phyloP scores from a whole-genome alignment of 2,329 filamentous ascomycete genomes.

The Penicillium corylophilum region DNA sequence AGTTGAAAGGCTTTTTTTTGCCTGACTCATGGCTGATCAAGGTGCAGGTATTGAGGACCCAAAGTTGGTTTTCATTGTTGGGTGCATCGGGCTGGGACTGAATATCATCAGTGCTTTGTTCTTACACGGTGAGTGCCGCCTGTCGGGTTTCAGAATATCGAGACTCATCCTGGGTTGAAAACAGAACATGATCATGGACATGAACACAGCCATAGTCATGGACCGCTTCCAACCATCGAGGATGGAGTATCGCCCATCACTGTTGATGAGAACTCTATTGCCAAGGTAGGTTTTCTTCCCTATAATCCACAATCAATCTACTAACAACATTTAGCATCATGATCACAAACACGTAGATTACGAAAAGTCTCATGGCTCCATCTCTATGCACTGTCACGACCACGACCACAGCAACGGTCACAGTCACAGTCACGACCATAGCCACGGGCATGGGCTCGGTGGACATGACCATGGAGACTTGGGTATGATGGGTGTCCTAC shows the following conservation, averaged over 20 bases:
- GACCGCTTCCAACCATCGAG: conserved; percentile 10
- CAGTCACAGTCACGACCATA: conserved; percentile 23
- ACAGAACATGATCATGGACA: conserved; percentile 24
- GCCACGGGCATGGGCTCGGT: conserved; percentile 24
- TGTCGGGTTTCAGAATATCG: not conserved
- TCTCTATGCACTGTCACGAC: conserved; percentile 8
- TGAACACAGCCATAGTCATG: conserved; percentile 15
- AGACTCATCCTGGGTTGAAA: conserved; percentile 11
- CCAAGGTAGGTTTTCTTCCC: conserved; percentile 9
- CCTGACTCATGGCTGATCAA: conserved; percentile 4
- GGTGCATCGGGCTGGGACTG: conserved; percentile 63
- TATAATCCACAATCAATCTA: not conserved
- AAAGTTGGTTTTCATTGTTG: conserved; percentile 66
- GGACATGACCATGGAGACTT: conserved; percentile 52
- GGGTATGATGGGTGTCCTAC: conserved; percentile 68
- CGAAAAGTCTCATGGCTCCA: conserved; percentile 7
- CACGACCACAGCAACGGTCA: conserved; percentile 11
- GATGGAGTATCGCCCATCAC: conserved; percentile 4
- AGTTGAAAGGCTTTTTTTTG: conserved; percentile 4
- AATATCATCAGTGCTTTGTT: conserved; percentile 67
- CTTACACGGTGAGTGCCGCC: conserved; percentile 55
- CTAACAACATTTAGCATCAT: conserved; percentile 19
- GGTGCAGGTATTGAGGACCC: conserved; percentile 62
- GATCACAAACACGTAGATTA: conserved; percentile 26
- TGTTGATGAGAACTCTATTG: conserved; percentile 11